Percentiles rank a stretch among this genome's conserved stretches.
Conservation (phyloP, 2,329 filamentous ascomycete genomes). For the Chrysoporthe puriensis region DNA sequence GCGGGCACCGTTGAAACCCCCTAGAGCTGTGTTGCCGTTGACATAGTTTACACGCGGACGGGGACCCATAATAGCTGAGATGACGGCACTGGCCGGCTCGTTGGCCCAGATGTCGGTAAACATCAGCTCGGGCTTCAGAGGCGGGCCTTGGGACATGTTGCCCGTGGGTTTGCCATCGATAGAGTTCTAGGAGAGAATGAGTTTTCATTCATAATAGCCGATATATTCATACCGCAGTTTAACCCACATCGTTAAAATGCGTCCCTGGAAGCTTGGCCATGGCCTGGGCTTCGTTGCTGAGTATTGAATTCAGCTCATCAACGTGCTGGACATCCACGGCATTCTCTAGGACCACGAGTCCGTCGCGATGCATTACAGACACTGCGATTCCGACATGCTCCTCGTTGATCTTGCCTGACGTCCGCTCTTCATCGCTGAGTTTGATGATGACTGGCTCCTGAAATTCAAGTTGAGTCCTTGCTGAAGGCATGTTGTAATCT, state of each 20-base stretch:
- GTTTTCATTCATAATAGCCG: neutral
- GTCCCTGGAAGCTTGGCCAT: conserved; percentile 30
- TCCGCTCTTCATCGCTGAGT: conserved; percentile 9
- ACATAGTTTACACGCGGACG: conserved; percentile 42
- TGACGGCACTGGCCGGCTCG: conserved; percentile 41
- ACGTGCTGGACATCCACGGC: conserved; percentile 41
- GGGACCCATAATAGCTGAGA: conserved; percentile 44
- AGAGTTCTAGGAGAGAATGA: neutral
- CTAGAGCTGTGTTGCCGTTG: conserved; percentile 45
- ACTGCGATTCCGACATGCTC: conserved; percentile 30
- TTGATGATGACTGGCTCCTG: conserved; percentile 24
- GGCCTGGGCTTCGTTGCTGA: conserved; percentile 41
- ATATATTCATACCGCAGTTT: neutral
- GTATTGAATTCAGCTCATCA: conserved; percentile 39
- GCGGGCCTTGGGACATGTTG: conserved; percentile 32
- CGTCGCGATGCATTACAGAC: conserved; percentile 42
- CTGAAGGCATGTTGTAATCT: neutral
- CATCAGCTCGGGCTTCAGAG: conserved; percentile 16
- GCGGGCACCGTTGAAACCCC: conserved; percentile 30
- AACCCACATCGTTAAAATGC: conserved; percentile 26
- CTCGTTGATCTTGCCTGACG: neutral
- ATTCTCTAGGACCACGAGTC: conserved; percentile 42
- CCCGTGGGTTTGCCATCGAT: conserved; percentile 4
- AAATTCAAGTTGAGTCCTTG: conserved; percentile 16
- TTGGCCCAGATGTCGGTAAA: conserved; percentile 33